Conservation (phyloP, 2,329 filamentous ascomycete species). For the Sporothrix schenckii region DNA sequence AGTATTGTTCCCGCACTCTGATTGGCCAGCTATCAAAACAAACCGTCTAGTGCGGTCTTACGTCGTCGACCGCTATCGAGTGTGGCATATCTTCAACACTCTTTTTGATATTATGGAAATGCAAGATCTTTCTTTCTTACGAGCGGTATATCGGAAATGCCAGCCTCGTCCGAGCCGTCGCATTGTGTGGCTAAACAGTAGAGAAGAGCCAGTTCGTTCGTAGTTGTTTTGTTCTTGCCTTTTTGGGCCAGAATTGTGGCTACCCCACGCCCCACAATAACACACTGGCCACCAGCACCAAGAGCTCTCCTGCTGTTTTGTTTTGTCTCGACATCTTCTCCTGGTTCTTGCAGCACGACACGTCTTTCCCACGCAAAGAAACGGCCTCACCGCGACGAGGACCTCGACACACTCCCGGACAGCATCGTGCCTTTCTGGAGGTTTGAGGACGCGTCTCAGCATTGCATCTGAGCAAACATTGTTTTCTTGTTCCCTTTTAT, state of each 20-base stretch:
- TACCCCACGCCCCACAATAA: constrained; percentile 28
- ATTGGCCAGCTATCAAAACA: constrained; percentile 33
- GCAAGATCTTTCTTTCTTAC: neutral
- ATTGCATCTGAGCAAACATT: constrained; percentile 23
- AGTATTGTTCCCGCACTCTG: constrained; percentile 17
- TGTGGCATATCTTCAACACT: neutral
- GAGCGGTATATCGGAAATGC: too few relatives aligned
- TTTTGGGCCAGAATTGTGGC: constrained; percentile 16
- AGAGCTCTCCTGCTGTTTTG: constrained; percentile 28
- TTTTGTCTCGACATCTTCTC: constrained; percentile 26
- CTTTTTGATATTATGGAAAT: too few relatives aligned
- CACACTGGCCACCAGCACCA: neutral
- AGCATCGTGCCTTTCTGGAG: neutral
- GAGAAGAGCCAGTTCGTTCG: neutral
- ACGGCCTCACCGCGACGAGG: constrained; percentile 21
- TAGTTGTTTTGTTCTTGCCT: constrained; percentile 32
- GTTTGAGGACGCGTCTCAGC: neutral
- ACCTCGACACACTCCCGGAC: constrained; percentile 1
- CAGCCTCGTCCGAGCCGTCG: neutral
- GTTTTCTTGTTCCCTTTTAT: constrained; percentile 19
- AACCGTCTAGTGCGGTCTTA: constrained; percentile 1
- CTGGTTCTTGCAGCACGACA: constrained; percentile 20
- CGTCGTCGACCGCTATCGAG: neutral
- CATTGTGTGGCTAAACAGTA: neutral
- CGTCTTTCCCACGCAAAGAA: constrained; percentile 28